Conservation (phyloP, 2,329 filamentous ascomycete species). For the Botrytis squamosa region DNA sequence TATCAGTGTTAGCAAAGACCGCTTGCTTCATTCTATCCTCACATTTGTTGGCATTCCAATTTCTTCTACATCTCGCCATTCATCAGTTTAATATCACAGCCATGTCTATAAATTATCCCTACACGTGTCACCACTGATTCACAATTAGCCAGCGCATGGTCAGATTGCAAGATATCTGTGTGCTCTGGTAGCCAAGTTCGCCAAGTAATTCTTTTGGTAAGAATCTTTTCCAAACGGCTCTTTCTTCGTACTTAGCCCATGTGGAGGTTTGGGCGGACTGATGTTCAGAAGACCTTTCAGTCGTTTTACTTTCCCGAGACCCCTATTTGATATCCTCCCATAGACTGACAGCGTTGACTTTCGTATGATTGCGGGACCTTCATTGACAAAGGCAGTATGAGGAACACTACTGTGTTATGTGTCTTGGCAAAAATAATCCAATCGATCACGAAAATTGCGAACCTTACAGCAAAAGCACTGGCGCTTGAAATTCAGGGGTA, state of each 20-base stretch:
- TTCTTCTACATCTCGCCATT: background rate
- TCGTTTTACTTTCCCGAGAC: background rate
- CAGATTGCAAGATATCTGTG: background rate
- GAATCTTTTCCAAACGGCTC: background rate
- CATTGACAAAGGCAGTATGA: background rate
- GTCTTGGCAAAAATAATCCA: background rate
- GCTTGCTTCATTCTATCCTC: background rate
- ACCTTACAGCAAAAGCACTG: background rate
- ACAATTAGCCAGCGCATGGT: constrained; percentile 2
- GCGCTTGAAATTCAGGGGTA: background rate
- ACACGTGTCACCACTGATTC: background rate
- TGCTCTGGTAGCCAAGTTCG: background rate
- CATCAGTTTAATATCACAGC: background rate
- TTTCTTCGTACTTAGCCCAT: background rate
- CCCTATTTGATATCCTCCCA: background rate
- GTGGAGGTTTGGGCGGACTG: background rate
- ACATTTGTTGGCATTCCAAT: background rate
- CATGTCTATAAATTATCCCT: background rate
- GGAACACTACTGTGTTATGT: background rate
- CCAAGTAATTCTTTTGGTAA: background rate
- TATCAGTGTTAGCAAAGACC: background rate
- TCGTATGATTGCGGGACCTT: background rate
- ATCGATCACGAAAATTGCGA: background rate
- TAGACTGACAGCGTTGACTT: background rate
- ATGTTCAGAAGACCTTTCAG: background rate